phyloP scores from a whole-genome alignment of 116 monocot species.

The Trichopus zeylanicus region DNA sequence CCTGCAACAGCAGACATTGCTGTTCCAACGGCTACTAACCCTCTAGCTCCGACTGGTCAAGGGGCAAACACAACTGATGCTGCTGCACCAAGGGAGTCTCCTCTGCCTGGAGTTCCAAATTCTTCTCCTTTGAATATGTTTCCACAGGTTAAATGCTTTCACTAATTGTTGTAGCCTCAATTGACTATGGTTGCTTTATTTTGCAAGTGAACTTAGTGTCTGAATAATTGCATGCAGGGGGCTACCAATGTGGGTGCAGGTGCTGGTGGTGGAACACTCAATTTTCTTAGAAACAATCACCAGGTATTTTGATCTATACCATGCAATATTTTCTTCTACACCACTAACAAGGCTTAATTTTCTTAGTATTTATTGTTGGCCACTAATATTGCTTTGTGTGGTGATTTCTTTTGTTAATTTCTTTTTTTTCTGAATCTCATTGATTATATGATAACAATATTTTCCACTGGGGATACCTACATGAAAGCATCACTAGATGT shows the following conservation, averaged over 20 bases:
- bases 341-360: too few species aligned
- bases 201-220: background rate
- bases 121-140: conserved; percentile 70
- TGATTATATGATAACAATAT: too few species aligned
- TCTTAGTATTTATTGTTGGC: too few species aligned
- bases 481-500: too few species aligned
- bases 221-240: conserved; percentile 12
- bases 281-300: conserved; percentile 41
- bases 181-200: background rate
- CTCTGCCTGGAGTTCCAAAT: conserved; percentile 55
- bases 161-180: background rate
- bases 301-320: conserved; percentile 25
- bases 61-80: conserved; percentile 19
- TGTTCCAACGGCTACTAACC: too few species aligned
- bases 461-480: too few species aligned
- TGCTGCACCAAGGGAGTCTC: conserved; percentile 11
- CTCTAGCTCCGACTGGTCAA: conserved; percentile 8
- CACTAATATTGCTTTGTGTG: too few species aligned
- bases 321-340: background rate
- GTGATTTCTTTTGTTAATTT: too few species aligned
- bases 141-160: conserved; percentile 46
- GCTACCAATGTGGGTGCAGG: conserved; percentile 16
- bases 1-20: conserved; percentile 56
- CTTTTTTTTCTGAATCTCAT: too few species aligned
- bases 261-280: conserved; percentile 32